Percentiles rank a stretch among this genome's conserved stretches.
Conservation (phyloP, 2,329 filamentous ascomycete species). For the Myotisia sp. region DNA sequence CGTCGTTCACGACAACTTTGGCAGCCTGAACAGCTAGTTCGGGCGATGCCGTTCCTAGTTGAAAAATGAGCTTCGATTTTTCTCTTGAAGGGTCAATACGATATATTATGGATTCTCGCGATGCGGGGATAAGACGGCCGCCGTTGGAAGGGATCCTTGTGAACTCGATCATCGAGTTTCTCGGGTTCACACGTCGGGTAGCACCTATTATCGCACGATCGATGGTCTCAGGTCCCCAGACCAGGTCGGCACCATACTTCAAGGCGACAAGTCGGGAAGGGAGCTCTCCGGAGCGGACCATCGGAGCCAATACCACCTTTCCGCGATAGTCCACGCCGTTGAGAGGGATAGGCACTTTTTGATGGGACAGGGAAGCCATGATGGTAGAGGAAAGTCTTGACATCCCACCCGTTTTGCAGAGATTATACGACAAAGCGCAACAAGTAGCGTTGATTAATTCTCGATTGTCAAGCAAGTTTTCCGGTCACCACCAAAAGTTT, state of each 20-base stretch:
- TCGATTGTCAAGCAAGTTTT: too few relatives aligned
- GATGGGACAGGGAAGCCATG: slow-evolving; percentile 37
- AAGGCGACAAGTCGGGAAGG: slow-evolving; percentile 78
- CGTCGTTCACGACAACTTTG: slow-evolving; percentile 68
- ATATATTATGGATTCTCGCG: slow-evolving; percentile 60
- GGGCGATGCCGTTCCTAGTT: slow-evolving; percentile 78
- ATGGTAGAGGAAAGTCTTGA: slow-evolving; percentile 33
- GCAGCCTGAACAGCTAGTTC: slow-evolving; percentile 72
- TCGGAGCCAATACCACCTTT: slow-evolving; percentile 88
- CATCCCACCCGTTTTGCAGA: too few relatives aligned
- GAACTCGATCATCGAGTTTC: slow-evolving; percentile 72
- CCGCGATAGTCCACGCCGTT: slow-evolving; percentile 87
- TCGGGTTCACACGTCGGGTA: slow-evolving; percentile 58
- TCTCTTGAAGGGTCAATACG: slow-evolving; percentile 68
- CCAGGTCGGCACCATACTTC: slow-evolving; percentile 89
- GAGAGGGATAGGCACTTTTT: slow-evolving; percentile 65
- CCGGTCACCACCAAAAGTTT: too few relatives aligned
- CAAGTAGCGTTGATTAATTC: neutral
- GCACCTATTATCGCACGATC: slow-evolving; percentile 86
- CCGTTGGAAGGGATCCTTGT: slow-evolving; percentile 60
- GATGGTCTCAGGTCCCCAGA: slow-evolving; percentile 95
- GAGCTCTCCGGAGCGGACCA: slow-evolving; percentile 95
- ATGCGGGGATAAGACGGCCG: slow-evolving; percentile 23
- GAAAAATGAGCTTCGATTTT: slow-evolving; percentile 64
- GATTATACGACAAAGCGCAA: slow-evolving; percentile 10